Conservation (phyloP, 305 asterid genomes). For the Euphrasia arctica region DNA sequence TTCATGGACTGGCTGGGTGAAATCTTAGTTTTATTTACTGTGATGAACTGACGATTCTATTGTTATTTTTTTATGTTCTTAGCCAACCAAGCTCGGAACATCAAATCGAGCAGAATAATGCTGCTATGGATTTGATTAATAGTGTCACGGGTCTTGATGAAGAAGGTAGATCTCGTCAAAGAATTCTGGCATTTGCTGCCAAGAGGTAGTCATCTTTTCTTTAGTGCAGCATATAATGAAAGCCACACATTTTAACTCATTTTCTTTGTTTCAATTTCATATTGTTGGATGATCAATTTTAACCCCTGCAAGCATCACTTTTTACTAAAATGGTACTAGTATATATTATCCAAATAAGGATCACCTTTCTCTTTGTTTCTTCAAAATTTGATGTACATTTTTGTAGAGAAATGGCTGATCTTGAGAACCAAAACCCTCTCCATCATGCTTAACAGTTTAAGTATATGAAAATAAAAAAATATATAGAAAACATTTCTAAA, state of each 20-base stretch:
- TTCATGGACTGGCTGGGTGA: constrained; percentile 18
- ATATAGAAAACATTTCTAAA: neutral
- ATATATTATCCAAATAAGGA: neutral
- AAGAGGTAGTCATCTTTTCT: constrained; percentile 59
- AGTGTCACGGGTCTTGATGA: constrained; percentile 91
- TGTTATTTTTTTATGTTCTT: constrained; percentile 24
- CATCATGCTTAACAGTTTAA: constrained; percentile 2
- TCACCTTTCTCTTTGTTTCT: neutral
- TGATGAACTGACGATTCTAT: constrained; percentile 22
- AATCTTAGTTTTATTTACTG: constrained; percentile 10
- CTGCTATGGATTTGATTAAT: constrained; percentile 92
- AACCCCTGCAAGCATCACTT: constrained; percentile 13
- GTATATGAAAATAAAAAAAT: constrained; percentile 8
- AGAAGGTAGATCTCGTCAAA: constrained; percentile 97
- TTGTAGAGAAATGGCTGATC: neutral
- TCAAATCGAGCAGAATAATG: constrained; percentile 62
- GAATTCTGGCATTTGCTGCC: constrained; percentile 94
- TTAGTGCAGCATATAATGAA: constrained; percentile 22
- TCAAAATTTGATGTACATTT: neutral
- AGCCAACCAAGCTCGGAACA: constrained; percentile 65
- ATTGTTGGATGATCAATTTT: constrained; percentile 14
- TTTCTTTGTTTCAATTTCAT: constrained; percentile 1
- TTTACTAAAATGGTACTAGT: constrained; percentile 7
- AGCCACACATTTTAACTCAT: constrained; percentile 22
- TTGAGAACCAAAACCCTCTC: constrained; percentile 17